Conservation (phyloP, 768 basidiomycete genomes). For the Phylloporus scabripes region DNA sequence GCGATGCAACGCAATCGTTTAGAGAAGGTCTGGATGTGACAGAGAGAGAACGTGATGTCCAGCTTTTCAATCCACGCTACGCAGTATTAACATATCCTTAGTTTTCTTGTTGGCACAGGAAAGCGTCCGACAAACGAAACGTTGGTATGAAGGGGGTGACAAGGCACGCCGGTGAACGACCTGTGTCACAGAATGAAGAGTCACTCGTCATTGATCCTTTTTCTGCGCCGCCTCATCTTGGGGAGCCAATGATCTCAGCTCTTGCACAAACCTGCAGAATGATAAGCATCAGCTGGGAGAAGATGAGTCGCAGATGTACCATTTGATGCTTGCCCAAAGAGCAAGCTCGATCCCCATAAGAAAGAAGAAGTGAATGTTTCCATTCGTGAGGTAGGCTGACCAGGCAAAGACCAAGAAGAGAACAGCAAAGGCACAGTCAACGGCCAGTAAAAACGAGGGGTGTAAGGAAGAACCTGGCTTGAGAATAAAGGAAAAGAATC, state of each 20-base stretch:
- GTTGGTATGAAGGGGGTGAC: constrained; percentile 79
- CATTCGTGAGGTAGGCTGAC: constrained; percentile 55
- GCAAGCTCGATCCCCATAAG: constrained; percentile 61
- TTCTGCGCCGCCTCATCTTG: constrained; percentile 15
- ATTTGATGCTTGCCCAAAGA: constrained; percentile 78
- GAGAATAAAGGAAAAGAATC: constrained; percentile 54
- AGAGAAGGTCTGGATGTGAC: constrained; percentile 90
- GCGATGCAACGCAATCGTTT: constrained; percentile 66
- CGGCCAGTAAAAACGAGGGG: constrained; percentile 57
- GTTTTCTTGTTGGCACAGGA: constrained; percentile 87
- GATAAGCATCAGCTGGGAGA: constrained; percentile 5
- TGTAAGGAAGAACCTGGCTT: constrained; percentile 73
- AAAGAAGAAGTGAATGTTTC: constrained; percentile 62
- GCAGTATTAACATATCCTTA: constrained; percentile 28
- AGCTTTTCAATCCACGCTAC: not conserved
- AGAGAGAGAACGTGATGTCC: constrained; percentile 79
- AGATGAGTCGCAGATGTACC: constrained; percentile 40
- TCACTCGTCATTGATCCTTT: constrained; percentile 20
- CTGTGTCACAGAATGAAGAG: not conserved
- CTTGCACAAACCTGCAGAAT: constrained; percentile 57
- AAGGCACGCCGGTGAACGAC: constrained; percentile 41
- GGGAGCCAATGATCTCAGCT: constrained; percentile 41
- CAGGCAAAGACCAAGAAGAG: constrained; percentile 56
- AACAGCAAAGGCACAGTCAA: constrained; percentile 55
- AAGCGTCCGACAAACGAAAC: constrained; percentile 67